Percentiles rank a stretch among this genome's conserved stretches.
These are phyloP conservation scores for Gryganskiella cystojenkinii DNA, from an alignment of 192 early-diverging fungal genomes.

Conservation along the genomic window DNA sequence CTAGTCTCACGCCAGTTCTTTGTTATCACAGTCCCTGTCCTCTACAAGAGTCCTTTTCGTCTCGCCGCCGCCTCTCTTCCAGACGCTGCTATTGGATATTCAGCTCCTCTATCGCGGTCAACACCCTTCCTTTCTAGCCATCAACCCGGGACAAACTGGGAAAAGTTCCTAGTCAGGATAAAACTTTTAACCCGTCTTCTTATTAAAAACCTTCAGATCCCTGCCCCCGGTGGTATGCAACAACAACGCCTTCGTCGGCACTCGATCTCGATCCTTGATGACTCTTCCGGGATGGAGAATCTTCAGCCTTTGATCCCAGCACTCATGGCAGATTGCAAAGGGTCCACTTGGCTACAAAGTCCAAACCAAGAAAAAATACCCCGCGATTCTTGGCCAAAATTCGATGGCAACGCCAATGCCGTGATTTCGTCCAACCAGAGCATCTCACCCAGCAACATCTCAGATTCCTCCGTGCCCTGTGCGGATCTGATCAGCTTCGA, in stretches of 20 bases:
- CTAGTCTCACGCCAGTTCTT: slow-evolving; percentile 36
- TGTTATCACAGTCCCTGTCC: slow-evolving; percentile 32
- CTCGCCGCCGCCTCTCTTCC: slow-evolving; percentile 22
- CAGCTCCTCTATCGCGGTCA: too few species aligned
- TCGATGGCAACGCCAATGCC: too few species aligned
- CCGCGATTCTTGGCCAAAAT: too few species aligned
- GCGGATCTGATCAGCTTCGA: slow-evolving; percentile 31
- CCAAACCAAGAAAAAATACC: not conserved
- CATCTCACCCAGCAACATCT: too few species aligned
- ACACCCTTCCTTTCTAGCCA: not conserved
- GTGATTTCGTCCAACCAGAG: too few species aligned
- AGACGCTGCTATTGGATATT: too few species aligned
- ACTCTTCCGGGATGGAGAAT: slow-evolving; percentile 9
- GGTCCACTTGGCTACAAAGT: not conserved
- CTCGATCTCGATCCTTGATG: slow-evolving; percentile 11
- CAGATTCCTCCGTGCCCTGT: not conserved
- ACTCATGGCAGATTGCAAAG: not conserved
- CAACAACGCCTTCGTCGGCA: not conserved
- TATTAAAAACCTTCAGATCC: slow-evolving; percentile 23
- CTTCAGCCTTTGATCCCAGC: slow-evolving; percentile 18
- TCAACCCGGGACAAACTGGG: not conserved
- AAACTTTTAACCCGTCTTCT: slow-evolving; percentile 21
- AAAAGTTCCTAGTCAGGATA: slow-evolving; percentile 9
- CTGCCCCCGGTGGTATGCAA: slow-evolving; percentile 4
- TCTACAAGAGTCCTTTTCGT: slow-evolving; percentile 40